Evolutionary conservation across 805 yeast species (phyloP).

Genomic region (Wickerhamiella sergipiensis): DNA sequence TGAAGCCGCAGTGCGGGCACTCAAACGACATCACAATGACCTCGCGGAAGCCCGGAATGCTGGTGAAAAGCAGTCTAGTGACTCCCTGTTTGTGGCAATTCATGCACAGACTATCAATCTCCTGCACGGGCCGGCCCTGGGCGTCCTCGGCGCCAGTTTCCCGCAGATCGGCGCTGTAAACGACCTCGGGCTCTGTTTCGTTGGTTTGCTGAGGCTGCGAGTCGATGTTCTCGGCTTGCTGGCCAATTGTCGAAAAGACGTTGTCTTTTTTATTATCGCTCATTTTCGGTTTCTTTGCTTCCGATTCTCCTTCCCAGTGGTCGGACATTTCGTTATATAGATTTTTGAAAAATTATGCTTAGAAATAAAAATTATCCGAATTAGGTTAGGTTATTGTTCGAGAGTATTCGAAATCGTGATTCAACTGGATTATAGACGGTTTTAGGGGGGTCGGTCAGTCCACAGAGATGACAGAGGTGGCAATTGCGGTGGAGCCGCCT

Average conservation of each 20-base stretch:
- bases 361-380: background rate
- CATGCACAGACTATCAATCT: constrained; percentile 90
- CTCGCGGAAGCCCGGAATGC: constrained; percentile 85
- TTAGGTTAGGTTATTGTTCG: background rate
- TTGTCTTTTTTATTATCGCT: constrained; percentile 4
- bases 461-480: no score
- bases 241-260: constrained; percentile 17
- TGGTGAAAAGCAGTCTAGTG: constrained; percentile 72
- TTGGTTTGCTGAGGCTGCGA: constrained; percentile 45
- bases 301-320: background rate
- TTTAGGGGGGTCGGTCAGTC: no score
- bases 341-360: background rate
- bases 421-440: no score
- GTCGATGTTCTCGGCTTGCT: constrained; percentile 30
- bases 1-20: constrained; percentile 89
- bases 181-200: constrained; percentile 31
- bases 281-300: constrained; percentile 3
- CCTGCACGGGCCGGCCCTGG: constrained; percentile 90
- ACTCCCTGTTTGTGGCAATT: constrained; percentile 78
- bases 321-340: background rate
- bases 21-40: constrained; percentile 87
- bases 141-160: constrained; percentile 70
- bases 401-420: background rate
- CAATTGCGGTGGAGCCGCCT: no score
- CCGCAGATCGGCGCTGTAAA: constrained; percentile 36